Evolutionary conservation across 129 eudicot species (phyloP).

Genomic region (carrot (Daucus carota)): DH1_v3.0 NC_030382.2:33996501-33997000

Average conservation of each 20-base stretch:
- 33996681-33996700: too few relatives aligned
- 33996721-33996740: too few relatives aligned
- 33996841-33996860: neutral
- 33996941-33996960: neutral
- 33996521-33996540: neutral
- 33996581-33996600: too few relatives aligned
- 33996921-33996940: too few relatives aligned
- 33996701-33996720: too few relatives aligned
- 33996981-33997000: neutral
- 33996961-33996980: neutral
- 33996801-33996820: constrained; percentile 12
- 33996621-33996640: too few relatives aligned
- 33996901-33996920: neutral
- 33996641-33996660: too few relatives aligned
- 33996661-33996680: too few relatives aligned
- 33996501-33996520: neutral
- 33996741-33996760: too few relatives aligned
- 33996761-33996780: too few relatives aligned
- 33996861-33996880: neutral
- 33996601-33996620: too few relatives aligned
- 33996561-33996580: neutral
- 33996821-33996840: constrained; percentile 11
- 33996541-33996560: neutral
- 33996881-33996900: neutral
- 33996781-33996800: too few relatives aligned